Evolutionary conservation across 2,329 filamentous ascomycete genomes (phyloP).

Genomic region (Daldinia sp.): DNA sequence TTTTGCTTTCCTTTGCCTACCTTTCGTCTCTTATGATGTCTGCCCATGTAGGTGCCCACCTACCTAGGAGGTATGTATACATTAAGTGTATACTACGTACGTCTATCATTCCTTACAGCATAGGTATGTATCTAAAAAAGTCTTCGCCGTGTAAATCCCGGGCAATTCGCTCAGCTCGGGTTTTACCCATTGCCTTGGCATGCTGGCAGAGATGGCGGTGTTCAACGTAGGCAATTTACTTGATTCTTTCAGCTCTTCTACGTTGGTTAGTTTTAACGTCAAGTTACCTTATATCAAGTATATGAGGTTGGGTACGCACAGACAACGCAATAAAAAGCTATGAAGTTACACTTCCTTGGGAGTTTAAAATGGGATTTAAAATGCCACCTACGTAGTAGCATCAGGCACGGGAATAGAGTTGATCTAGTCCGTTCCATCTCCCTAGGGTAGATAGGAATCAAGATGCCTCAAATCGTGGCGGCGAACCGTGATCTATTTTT

Average conservation of each 20-base stretch:
- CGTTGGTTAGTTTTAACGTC: not conserved
- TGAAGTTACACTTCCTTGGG: conserved; percentile 17
- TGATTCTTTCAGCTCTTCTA: conserved; percentile 13
- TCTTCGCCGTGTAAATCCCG: not conserved
- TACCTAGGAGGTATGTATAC: too few relatives aligned
- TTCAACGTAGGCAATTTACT: conserved; percentile 38
- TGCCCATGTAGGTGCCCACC: too few relatives aligned
- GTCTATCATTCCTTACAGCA: not conserved
- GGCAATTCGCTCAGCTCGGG: conserved; percentile 29
- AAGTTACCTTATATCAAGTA: too few relatives aligned
- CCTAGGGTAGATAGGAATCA: conserved; percentile 12
- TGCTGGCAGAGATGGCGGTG: conserved; percentile 37
- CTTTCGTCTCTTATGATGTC: not conserved
- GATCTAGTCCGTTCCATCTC: conserved; percentile 21
- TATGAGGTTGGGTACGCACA: conserved; percentile 5
- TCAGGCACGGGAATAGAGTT: conserved; percentile 15
- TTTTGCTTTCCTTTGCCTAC: too few relatives aligned
- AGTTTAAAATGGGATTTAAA: conserved; percentile 8
- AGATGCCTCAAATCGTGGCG: conserved; percentile 1
- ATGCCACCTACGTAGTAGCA: conserved; percentile 22
- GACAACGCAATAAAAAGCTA: conserved; percentile 16
- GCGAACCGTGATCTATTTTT: not conserved
- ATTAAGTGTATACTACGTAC: not conserved
- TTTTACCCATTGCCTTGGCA: conserved; percentile 43
- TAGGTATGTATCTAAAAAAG: too few relatives aligned